Evolutionary conservation across 1,139 yeast genomes (phyloP).

Genomic region (Chernovozyma aurita): DNA sequence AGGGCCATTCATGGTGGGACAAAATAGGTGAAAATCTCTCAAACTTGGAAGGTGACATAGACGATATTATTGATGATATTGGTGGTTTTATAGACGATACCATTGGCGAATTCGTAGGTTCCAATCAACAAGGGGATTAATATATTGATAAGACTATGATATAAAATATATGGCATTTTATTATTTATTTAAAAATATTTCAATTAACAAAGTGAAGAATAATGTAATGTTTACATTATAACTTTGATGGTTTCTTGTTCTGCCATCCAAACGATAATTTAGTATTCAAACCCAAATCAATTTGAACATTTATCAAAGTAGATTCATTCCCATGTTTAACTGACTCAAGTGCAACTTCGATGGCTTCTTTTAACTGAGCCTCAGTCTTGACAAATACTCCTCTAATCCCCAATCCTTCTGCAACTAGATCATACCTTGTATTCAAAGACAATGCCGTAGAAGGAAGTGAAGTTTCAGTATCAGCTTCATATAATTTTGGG

Average conservation of each 20-base stretch:
- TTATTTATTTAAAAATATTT: too few relatives aligned
- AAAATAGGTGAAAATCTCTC: conserved; percentile 10
- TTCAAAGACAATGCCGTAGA: conserved; percentile 54
- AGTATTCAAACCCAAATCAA: conserved; percentile 50
- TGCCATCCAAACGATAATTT: conserved; percentile 64
- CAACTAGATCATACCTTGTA: conserved; percentile 52
- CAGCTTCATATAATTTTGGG: conserved; percentile 18
- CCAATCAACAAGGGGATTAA: too few relatives aligned
- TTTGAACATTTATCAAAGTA: conserved; percentile 51
- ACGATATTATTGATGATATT: conserved; percentile 12
- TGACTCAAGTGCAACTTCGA: conserved; percentile 34
- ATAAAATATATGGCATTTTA: too few relatives aligned
- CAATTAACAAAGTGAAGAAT: too few relatives aligned
- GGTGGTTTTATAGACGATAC: conserved; percentile 11
- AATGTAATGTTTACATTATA: neutral
- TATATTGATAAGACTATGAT: neutral
- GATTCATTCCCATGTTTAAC: conserved; percentile 24
- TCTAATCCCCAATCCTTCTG: conserved; percentile 49
- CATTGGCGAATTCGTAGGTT: conserved; percentile 5
- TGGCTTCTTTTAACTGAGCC: conserved; percentile 32
- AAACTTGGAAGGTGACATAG: conserved; percentile 7
- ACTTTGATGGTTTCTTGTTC: conserved; percentile 26
- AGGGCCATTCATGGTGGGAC: conserved; percentile 7
- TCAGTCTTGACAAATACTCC: conserved; percentile 44
- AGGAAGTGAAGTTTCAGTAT: conserved; percentile 29